Conservation (phyloP, 495 filamentous ascomycete genomes). For the Aspergillus sclerotiicarbonarius region DNA sequence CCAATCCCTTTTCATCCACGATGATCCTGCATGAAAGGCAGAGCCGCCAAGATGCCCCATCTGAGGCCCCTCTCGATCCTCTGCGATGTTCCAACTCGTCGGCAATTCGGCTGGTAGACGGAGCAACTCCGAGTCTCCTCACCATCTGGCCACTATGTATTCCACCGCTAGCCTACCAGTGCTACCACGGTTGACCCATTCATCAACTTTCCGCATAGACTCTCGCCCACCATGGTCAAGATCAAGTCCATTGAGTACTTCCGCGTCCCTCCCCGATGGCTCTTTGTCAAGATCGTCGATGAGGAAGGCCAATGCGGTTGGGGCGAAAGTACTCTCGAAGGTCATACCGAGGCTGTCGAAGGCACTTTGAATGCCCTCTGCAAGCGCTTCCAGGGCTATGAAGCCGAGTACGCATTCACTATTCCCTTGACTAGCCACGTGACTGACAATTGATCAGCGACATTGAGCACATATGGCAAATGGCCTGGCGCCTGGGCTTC, state of each 20-base stretch:
- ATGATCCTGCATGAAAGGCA: background rate
- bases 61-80: background rate
- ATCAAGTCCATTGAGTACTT: slow-evolving; percentile 73
- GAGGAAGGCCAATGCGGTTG: slow-evolving; percentile 64
- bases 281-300: slow-evolving; percentile 75
- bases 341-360: slow-evolving; percentile 73
- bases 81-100: slow-evolving; percentile 1
- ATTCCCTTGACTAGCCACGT: background rate
- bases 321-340: slow-evolving; percentile 77
- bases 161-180: too few relatives aligned
- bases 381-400: slow-evolving; percentile 61
- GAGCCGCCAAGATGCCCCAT: slow-evolving; percentile 1
- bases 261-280: slow-evolving; percentile 70
- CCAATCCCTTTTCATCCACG: background rate
- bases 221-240: slow-evolving; percentile 53
- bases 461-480: slow-evolving; percentile 81
- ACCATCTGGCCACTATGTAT: background rate
- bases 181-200: too few relatives aligned
- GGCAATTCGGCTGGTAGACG: slow-evolving; percentile 12
- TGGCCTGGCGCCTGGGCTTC: slow-evolving; percentile 65
- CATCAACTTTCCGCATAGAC: background rate
- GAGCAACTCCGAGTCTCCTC: slow-evolving; percentile 16
- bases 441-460: slow-evolving; percentile 48
- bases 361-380: slow-evolving; percentile 69
- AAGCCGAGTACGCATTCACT: slow-evolving; percentile 58